Base-by-base conservation (phyloP, 768 basidiomycete genomes). In the Leccinum variicolor region DNA sequence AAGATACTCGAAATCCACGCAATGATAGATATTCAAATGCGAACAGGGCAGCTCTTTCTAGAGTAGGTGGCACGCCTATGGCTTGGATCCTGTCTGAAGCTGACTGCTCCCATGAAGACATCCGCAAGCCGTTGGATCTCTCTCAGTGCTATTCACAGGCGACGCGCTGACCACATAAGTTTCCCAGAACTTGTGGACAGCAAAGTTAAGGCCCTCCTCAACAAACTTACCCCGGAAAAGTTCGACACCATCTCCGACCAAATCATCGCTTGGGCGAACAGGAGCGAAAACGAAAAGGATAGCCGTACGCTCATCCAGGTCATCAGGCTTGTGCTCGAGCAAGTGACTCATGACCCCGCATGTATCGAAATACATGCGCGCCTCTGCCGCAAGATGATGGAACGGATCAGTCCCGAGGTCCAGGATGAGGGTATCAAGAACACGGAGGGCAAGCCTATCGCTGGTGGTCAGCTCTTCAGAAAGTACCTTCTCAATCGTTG, bases 341-440 rank as follows among this genome's bases (percentile, higher is more conserved):
- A 95, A 80, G 95, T 94, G 10, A 97, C 92, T 7, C 94, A 97
- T 72, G 95, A 97, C 72, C 92, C 92, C 45, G 84, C 87, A 9
- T 95, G 92, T 90, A 95, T 92, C 2, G 90, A 92, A 78, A 98
- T 98, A 93, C 98, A 99, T 72, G 96, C 96, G 29, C 86, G 90
- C 31, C 79, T 99, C 39, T 98, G 95, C 71, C 81, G 92, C 63
- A 92, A 94, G 82, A 90, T 98, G 85, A 92, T 95, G 90, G 92
- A 94, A 75, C 85, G 84, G 69, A 90, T 98, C 71, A 92, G 87
- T 56, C 79, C 86, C 28, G 86, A 89, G 59, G 92, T 98, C 7
- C 87, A 89, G 64, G 95, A 98, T 69, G 91, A 94, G 58, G 85
- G 87, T 10, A 90, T 96, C 75, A 85, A 80, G 76, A 86, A 85